phyloP scores from a whole-genome alignment of 345 rosid species.

The Citrus glauca region DNA sequence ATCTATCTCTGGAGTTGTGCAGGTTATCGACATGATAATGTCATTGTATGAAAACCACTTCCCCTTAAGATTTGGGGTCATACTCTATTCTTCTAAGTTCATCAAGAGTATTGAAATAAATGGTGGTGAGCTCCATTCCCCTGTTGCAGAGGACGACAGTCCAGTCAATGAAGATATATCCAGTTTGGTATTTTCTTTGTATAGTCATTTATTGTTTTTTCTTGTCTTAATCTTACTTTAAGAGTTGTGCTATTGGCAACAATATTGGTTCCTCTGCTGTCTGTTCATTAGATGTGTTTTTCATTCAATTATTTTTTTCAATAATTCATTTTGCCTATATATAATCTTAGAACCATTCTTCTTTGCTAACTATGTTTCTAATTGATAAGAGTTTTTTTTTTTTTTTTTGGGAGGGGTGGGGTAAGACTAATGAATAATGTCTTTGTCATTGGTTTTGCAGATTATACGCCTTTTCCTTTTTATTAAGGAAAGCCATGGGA shows the following conservation, averaged over 20 bases:
- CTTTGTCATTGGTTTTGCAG: constrained; percentile 45
- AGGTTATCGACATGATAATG: constrained; percentile 72
- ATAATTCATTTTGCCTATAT: neutral
- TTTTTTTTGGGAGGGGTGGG: neutral
- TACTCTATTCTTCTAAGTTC: constrained; percentile 68
- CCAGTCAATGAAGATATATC: constrained; percentile 71
- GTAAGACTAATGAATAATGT: neutral
- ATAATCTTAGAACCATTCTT: neutral
- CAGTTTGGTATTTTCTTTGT: constrained; percentile 62
- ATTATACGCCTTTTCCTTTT: constrained; percentile 80
- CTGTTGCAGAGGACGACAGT: constrained; percentile 32
- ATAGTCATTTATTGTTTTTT: constrained; percentile 5
- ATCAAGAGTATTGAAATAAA: constrained; percentile 56
- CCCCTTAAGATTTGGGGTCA: constrained; percentile 91
- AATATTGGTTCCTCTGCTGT: neutral
- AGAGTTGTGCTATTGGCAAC: neutral
- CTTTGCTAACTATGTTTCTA: constrained; percentile 2
- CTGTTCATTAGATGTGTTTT: neutral
- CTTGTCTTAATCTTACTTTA: neutral
- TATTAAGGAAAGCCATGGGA: constrained; percentile 81
- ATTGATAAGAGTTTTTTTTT: constrained; percentile 5
- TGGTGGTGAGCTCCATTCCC: constrained; percentile 46
- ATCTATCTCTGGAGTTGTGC: constrained; percentile 35
- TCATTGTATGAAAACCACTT: constrained; percentile 74
- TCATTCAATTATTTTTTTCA: neutral